phyloP scores from a whole-genome alignment of 139 green algal species.

The Desmodesmus armatus region DNA sequence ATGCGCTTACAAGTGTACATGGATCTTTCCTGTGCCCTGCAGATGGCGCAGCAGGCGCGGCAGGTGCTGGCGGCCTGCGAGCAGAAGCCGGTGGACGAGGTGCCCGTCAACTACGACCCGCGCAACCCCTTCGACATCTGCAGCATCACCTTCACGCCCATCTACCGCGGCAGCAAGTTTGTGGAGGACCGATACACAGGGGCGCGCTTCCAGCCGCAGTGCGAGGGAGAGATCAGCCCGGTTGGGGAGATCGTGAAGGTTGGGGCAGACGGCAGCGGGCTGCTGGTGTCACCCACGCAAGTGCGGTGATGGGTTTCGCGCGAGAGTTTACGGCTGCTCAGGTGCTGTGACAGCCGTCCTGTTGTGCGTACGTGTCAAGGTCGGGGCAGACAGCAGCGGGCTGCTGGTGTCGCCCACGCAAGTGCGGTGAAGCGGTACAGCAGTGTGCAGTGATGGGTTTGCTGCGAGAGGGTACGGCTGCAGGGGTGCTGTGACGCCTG shows the following conservation, averaged over 20 bases:
- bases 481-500: no score
- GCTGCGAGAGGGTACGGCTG: no score
- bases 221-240: constrained; percentile 83
- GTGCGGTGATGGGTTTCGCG: constrained; percentile 55
- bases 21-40: constrained; percentile 1
- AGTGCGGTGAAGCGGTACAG: constrained; percentile 53
- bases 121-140: constrained; percentile 99
- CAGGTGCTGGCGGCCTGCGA: constrained; percentile 96
- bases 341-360: no score
- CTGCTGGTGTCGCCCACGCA: constrained; percentile 78
- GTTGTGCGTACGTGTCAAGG: no score
- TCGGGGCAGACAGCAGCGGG: constrained; percentile 90
- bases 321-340: no score
- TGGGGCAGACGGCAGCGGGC: constrained; percentile 87
- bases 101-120: constrained; percentile 94
- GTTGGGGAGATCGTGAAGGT: constrained; percentile 91
- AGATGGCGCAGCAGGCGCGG: constrained; percentile 83
- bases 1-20: no score
- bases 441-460: no score
- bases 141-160: constrained; percentile 92
- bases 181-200: constrained; percentile 76
- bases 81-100: constrained; percentile 86
- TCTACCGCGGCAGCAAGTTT: constrained; percentile 82
- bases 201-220: constrained; percentile 89
- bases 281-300: constrained; percentile 77